Base-by-base conservation (phyloP, 1,284 basidiomycete species). In the Sparassis latifolia region DNA sequence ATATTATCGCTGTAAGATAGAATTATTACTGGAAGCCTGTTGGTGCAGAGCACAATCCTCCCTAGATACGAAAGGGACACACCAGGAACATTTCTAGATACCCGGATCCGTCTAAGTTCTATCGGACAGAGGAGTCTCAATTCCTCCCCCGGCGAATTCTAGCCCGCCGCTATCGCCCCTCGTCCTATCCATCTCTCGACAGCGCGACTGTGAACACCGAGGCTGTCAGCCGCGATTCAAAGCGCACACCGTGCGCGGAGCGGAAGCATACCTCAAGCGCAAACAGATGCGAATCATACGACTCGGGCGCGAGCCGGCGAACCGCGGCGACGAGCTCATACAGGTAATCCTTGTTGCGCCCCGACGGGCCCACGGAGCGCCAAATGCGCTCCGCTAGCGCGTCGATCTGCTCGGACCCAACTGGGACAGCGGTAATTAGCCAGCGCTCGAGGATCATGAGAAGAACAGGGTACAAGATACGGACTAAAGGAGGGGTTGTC, bases 301-400 rank as follows among this genome's bases (percentile, higher is more conserved):
- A 89, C 44, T 84, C 75, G 0, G 88, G 86, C 0, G 86, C 82
- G 1, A 95, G 78, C 31, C 77, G 67, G 10, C 82, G 74, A 0
- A 94, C 78, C 0, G 86, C 81, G 28, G 77, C 71, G 0, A 81
- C 82, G 1, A 95, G 78, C 6, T 80, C 74, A 58, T 85, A 90
- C 3, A 93, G 69, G 61, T 94, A 94, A 43, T 93, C 91, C 73
- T 91, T 91, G 70, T 95, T 95, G 2, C 71, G 77, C 0, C 92
- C 92, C 0, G 90, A 92, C 0, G 91, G 91, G 0, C 92, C 92
- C 0, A 80, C 74, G 1, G 86, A 86, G 30, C 68, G 68, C 76
- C 83, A 89, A 49, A 95, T 93, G 10, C 73, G 74, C 47, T 77
- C 64, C 0, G 89, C 82, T 5, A 93, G 78, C 5, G 58, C 57